Base-by-base conservation (phyloP, 768 basidiomycete species). In the Pleurotus djamor region DNA sequence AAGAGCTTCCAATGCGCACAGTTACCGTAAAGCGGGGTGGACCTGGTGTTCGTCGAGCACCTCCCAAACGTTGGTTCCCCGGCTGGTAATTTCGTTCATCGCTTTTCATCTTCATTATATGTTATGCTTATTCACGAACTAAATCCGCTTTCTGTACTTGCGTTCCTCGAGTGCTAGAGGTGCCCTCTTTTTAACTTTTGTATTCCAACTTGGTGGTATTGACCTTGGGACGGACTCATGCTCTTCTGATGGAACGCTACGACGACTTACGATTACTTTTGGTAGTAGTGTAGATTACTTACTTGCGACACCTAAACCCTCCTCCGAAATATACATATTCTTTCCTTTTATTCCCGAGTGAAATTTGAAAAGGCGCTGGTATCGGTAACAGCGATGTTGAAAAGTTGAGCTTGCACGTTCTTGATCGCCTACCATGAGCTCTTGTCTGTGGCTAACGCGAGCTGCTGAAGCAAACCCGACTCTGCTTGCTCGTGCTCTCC, bases 61-160 rank as follows among this genome's bases (percentile, higher is more conserved):
- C 79, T 63, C 83, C 83, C 57, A 72, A 81, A 41, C 72, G 83
- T 37, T 87, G 86, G 86, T 83, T 87, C 63, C 78, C 78, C 61
- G 78, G 78, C 58, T 87, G 86, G 86, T 81, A 74, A 76, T 66
- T 66, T 43, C 59, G 58, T 66, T 68, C 68, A 65, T 65, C 61
- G 67, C 65, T 67, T 66, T 66, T 64, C 74, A 65, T 70, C 69
- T 72, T 72, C 69, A 64, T 72, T 36, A 44, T 48, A 48, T 48
- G 33, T 58, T 58, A 48, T 58, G 57, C 45, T 35, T 58, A 58
- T 48, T 58, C 57, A 48, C 57, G 57, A 58, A 49, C 48, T 58
- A 36, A 58, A 48, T 17, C 28, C 56, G 17, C 56, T 21, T 21
- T 34, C 28, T 56, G 54, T 56, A 56, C 41, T 56, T 56, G 38